Base-by-base conservation (phyloP, 441 rosid genomes). In the Hura crepitans region DNA sequence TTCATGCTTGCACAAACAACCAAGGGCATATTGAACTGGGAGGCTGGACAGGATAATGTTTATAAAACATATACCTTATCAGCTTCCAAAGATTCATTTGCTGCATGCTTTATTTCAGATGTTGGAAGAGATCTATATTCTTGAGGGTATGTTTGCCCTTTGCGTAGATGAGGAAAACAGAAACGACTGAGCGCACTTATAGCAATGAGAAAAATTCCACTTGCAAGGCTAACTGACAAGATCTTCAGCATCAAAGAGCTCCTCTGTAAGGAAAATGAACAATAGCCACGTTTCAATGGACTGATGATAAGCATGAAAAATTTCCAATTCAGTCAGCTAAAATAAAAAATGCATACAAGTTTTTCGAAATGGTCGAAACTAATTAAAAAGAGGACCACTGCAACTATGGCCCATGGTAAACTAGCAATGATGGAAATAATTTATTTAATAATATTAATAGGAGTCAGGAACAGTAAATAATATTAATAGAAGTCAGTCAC, bases 201-300 rank as follows among this genome's bases (percentile, higher is more conserved):
- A 31, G 86, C 47, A 47, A 85, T 22, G 17, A 89, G 84, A 75
- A 91, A 74, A 74, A 89, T 78, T 75, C 93, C 97, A 77, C 91
- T 87, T 39, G 85, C 92, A 62, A 88, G 58, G 66, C 79, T 80
- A 68, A 80, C 65, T 73, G 88, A 83, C 64, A 91, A 70, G 80
- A 81, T 57, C 68, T 76, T 88, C 74, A 82, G 78, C 64, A 88
- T 70, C 59, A 87, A 84, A 55, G 81, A 77, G 64, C 75, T 83
- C 80, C 82, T 77, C 98, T 93, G 95, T 65, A 75, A 78, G 27
- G 72, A 61, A 79, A 45, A 23, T 23, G 64, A 81, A 23, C 6
- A 70, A 75, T 62, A 78, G 72, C 59, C 75, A 23, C 35, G 11
- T 60, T 13, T 18, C 42, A 35, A 45, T 46, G 18, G 65, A 70